Evolutionary conservation across 208 protist genomes (phyloP), one percentile per base, ranked within the genome.

Genomic region (Trypanosoma melophagium): DNA sequence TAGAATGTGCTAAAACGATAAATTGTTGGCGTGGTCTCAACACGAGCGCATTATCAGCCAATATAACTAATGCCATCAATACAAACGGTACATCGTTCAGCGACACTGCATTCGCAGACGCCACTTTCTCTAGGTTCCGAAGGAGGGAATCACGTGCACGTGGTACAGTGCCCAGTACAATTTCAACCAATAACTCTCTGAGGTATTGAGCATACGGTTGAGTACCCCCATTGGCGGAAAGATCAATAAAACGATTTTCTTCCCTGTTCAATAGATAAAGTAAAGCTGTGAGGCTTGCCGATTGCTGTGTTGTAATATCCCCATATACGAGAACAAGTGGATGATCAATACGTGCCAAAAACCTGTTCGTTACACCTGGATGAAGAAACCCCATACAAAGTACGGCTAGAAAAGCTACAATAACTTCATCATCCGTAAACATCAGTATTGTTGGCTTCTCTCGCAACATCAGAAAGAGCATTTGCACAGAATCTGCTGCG

Each of bases 351-450:
- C 71, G 76, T 0, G 82, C 72, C 14, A 95, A 73, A 41, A 91
- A 91, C 19, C 58, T 68, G 49, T 94, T 93, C 19, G 80, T 86
- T 44, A 92, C 71, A 28, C 89, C 94, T 4, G 87, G 85, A 56
- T 98, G 91, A 7, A 83, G 79, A 14, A 96, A 76, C 60, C 95
- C 87, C 25, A 94, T 35, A 21, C 71, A 69, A 17, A 96, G 74
- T 13, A 84, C 81, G 7, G 87, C 73, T 14, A 98, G 66, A 57
- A 98, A 79, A 28, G 71, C 76, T 13, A 86, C 66, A n/a, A 97
- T 74, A 19, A 95, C 79, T 35, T 98, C 91, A 38, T 96, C 81
- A 38, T 95, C 84, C 0, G 84, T 87, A 58, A 94, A 96, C 24
- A 94, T 66, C 41, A 85, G 80, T 47, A 83, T 87, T 35, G 88